Evolutionary conservation across 805 yeast species (phyloP).

Genomic region (Scheffersomyces coipomensis): DNA sequence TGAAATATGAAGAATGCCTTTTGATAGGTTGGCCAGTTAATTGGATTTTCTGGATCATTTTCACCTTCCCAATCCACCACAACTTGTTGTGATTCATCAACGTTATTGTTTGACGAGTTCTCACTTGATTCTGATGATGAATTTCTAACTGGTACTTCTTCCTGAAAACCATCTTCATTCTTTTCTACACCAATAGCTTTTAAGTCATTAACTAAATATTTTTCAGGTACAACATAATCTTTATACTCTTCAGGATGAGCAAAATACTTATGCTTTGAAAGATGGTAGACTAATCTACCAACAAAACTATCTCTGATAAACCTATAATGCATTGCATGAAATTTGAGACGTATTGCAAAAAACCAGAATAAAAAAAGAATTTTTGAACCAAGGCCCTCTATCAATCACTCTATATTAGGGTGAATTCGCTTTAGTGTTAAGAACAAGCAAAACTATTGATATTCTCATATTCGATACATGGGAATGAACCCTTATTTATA

Average conservation of each 20-base stretch:
- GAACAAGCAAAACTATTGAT: no score
- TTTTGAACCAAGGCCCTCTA: no score
- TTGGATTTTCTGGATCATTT: constrained; percentile 56
- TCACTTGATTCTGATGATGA: neutral
- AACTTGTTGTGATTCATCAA: constrained; percentile 2
- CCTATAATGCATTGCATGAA: constrained; percentile 1
- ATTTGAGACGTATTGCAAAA: no score
- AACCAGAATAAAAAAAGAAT: no score
- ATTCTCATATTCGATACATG: no score
- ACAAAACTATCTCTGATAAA: constrained; percentile 31
- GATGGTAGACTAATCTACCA: constrained; percentile 23
- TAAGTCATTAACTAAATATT: constrained; percentile 11
- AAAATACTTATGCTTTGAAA: constrained; percentile 20
- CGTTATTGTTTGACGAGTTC: neutral
- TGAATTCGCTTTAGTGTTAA: no score
- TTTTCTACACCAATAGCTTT: neutral
- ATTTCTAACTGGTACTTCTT: neutral
- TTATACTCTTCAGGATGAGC: constrained; percentile 22
- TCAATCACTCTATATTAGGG: no score
- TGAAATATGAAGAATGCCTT: constrained; percentile 37
- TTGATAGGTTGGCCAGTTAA: constrained; percentile 49
- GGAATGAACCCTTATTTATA: no score
- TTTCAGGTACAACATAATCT: constrained; percentile 25
- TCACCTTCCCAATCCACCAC: constrained; percentile 34
- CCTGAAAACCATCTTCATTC: neutral